These are phyloP conservation scores for Akanthomyces lecanii DNA, from an alignment of 2,329 filamentous ascomycete genomes.

Conservation along the genomic window DNA sequence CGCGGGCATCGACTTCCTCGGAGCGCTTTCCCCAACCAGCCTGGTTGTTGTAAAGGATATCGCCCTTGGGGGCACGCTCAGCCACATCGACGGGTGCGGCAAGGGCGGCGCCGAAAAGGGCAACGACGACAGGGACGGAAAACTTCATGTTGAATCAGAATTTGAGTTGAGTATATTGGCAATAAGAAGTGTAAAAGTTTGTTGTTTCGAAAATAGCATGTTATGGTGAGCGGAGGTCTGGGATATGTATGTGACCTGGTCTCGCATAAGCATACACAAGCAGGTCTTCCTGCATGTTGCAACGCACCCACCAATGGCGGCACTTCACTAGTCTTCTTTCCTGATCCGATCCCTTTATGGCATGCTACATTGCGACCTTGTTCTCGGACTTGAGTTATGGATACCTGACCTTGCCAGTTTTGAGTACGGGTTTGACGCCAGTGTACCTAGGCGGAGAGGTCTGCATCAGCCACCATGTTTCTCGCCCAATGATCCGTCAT, in stretches of 20 bases:
- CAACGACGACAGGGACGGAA: conserved; percentile 11
- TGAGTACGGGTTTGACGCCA: neutral
- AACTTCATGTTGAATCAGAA: conserved; percentile 14
- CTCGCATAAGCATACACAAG: neutral
- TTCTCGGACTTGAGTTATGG: neutral
- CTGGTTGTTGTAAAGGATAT: conserved; percentile 16
- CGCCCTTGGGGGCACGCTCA: neutral
- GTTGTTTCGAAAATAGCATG: neutral
- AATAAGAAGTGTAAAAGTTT: neutral
- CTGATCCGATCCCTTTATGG: neutral
- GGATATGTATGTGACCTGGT: neutral
- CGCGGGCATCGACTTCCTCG: conserved; percentile 5
- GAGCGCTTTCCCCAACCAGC: conserved; percentile 16
- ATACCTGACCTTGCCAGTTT: neutral
- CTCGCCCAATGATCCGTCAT: neutral
- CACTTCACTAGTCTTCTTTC: neutral
- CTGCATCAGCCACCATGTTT: neutral
- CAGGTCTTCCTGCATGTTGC: neutral
- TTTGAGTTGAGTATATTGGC: neutral
- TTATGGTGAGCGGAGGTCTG: neutral
- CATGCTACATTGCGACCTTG: neutral
- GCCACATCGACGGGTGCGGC: conserved; percentile 16
- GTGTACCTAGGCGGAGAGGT: neutral
- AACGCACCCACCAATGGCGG: neutral
- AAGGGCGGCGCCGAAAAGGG: conserved; percentile 16